A percentile compares a stretch with the other conserved stretches of the same genome.
phyloP scores from a whole-genome alignment of 345 rosid genomes.

The Eucalyptus globulus region DNA sequence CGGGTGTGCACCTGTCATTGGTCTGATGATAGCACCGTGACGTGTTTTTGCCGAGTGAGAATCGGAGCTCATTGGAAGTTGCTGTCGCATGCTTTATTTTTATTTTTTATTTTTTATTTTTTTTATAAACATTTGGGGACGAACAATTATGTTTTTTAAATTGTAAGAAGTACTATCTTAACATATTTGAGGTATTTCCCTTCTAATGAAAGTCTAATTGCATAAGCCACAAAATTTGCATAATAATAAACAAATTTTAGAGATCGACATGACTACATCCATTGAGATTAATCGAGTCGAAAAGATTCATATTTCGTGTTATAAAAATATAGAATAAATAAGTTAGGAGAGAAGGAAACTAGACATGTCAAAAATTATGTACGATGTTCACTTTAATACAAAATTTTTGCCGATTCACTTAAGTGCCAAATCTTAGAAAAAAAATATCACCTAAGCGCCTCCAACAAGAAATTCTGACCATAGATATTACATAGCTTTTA shows the following conservation, averaged over 20 bases:
- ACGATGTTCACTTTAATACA: fast-evolving
- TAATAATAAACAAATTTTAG: neutral
- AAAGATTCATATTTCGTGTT: neutral
- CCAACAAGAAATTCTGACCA: fast-evolving
- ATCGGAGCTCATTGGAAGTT: neutral
- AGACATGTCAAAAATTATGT: fast-evolving
- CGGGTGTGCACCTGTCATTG: neutral
- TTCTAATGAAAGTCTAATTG: neutral
- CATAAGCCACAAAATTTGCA: neutral
- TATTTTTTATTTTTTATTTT: fast-evolving
- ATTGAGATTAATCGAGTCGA: neutral
- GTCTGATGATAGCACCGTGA: neutral
- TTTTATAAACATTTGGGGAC: neutral
- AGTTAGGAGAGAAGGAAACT: fast-evolving
- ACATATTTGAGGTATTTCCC: neutral
- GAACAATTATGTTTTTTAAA: neutral
- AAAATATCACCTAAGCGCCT: too few species aligned
- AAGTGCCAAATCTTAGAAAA: too few species aligned
- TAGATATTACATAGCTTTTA: too few species aligned
- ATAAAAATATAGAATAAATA: neutral
- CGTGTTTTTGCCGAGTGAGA: neutral
- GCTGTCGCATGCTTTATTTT: neutral
- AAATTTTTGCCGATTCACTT: fast-evolving
- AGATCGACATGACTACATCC: neutral
- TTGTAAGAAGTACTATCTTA: neutral